phyloP scores from a whole-genome alignment of 2,329 filamentous ascomycete species.

The Aaosphaeria pasadenensis region DNA sequence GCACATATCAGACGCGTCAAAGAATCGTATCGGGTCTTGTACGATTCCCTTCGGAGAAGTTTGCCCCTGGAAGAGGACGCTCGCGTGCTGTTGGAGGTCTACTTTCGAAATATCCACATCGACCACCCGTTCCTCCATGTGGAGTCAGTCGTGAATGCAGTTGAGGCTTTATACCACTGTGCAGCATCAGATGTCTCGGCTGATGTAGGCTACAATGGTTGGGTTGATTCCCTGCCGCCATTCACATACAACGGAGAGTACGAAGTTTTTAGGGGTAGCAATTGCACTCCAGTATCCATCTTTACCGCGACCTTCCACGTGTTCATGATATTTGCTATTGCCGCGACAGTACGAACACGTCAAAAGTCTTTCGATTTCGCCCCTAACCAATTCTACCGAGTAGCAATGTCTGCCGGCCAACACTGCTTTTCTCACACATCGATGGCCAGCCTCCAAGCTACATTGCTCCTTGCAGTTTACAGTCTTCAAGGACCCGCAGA shows the following conservation, averaged over 20 bases:
- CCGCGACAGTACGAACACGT: constrained; percentile 33
- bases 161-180: constrained; percentile 22
- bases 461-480: constrained; percentile 30
- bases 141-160: constrained; percentile 19
- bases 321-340: constrained; percentile 37
- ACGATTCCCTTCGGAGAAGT: constrained; percentile 2
- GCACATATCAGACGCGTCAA: constrained; percentile 3
- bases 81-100: constrained; percentile 16
- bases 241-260: constrained; percentile 25
- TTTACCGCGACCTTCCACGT: constrained; percentile 29
- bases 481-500: constrained; percentile 34
- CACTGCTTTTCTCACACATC: constrained; percentile 35
- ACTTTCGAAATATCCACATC: constrained; percentile 26
- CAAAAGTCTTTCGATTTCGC: constrained; percentile 34
- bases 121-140: constrained; percentile 30
- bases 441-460: constrained; percentile 29
- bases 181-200: constrained; percentile 7
- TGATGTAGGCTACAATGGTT: constrained; percentile 20
- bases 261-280: constrained; percentile 5
- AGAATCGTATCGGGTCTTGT: constrained; percentile 3
- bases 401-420: constrained; percentile 27
- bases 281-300: constrained; percentile 8
- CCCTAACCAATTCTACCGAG: constrained; percentile 32
- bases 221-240: constrained; percentile 12
- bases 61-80: constrained; percentile 23